Percentiles rank a stretch among this genome's conserved stretches.
Conservation (phyloP, 2,329 filamentous ascomycete species). For the Scedosporium minutisporum region DNA sequence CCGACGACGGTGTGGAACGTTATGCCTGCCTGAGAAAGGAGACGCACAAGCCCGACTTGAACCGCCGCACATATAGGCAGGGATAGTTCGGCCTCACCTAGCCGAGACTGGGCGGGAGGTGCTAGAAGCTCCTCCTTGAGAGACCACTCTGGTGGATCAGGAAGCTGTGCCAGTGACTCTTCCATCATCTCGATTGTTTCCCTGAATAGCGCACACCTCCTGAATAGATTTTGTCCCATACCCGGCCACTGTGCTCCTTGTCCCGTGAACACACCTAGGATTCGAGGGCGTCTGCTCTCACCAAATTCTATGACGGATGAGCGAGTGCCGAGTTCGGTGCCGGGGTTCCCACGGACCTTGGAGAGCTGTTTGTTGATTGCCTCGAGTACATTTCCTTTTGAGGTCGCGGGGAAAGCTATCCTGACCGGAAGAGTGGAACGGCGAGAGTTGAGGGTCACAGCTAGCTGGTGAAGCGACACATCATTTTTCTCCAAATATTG, state of each 20-base stretch:
- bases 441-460: no score
- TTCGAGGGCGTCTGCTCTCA: no score
- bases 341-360: background rate
- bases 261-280: background rate
- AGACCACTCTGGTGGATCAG: background rate
- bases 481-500: no score
- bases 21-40: slow-evolving; percentile 20
- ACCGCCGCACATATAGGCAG: slow-evolving; percentile 33
- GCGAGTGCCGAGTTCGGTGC: background rate
- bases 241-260: background rate
- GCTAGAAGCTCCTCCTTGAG: slow-evolving; percentile 6
- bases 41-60: slow-evolving; percentile 29
- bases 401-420: no score
- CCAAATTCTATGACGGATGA: background rate
- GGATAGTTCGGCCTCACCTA: slow-evolving; percentile 16
- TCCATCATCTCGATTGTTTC: slow-evolving; percentile 8
- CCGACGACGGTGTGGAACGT: slow-evolving; percentile 20
- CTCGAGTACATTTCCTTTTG: no score
- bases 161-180: background rate
- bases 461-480: no score
- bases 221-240: background rate
- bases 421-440: no score
- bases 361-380: no score
- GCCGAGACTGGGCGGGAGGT: slow-evolving; percentile 9
- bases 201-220: slow-evolving; percentile 11